Evolutionary conservation across 345 rosid genomes (phyloP).

Genomic region (Sisymbrium irio): DNA sequence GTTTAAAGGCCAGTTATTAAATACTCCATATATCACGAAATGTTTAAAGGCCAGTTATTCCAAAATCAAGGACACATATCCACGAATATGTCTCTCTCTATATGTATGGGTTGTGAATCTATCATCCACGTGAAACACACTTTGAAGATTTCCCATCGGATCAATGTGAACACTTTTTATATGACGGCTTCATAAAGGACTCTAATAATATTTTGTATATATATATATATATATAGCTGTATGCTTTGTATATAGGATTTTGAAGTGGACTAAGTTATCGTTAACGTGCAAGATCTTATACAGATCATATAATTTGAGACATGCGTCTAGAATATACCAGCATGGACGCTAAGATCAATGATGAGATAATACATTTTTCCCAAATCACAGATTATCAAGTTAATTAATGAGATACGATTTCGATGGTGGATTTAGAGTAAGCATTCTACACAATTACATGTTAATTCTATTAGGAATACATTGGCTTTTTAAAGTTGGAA

Average conservation of each 20-base stretch:
- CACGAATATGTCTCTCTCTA: not conserved
- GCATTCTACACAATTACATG: not conserved
- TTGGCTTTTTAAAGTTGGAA: not conserved
- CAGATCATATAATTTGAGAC: not conserved
- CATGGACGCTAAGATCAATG: conserved; percentile 1
- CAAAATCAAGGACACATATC: conserved; percentile 7
- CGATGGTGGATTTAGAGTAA: not conserved
- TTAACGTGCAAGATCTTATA: conserved; percentile 23
- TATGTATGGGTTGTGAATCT: not conserved
- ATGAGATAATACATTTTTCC: not conserved
- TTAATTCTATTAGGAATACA: not conserved
- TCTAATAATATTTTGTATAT: not conserved
- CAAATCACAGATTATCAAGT: not conserved
- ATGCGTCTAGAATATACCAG: conserved; percentile 7
- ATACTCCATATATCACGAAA: not conserved
- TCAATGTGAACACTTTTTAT: conserved; percentile 25
- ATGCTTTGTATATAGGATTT: not conserved
- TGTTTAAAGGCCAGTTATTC: not conserved
- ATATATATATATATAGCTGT: not conserved
- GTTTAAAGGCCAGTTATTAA: not conserved
- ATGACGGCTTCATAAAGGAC: conserved; percentile 13
- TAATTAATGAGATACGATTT: not conserved
- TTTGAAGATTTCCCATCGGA: conserved; percentile 8
- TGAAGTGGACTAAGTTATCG: not conserved
- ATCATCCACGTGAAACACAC: conserved; percentile 36